phyloP scores from a whole-genome alignment of 805 yeast genomes.

The Zygotorulaspora sp. region DNA sequence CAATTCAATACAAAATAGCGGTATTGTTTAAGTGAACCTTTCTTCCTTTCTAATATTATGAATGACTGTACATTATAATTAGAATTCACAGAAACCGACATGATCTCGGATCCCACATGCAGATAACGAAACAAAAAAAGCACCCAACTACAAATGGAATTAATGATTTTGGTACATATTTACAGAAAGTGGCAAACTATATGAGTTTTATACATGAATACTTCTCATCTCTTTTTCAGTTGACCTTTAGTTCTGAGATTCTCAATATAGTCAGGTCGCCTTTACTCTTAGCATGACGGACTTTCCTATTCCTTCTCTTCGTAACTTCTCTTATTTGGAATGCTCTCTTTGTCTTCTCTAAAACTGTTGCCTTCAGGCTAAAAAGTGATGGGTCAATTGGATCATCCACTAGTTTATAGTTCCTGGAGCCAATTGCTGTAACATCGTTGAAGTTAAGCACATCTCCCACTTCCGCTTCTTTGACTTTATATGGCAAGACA shows the following conservation, averaged over 20 bases:
- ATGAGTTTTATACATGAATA: no score
- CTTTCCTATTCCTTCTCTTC: constrained; percentile 75
- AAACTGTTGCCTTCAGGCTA: constrained; percentile 66
- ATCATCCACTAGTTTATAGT: constrained; percentile 60
- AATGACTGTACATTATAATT: no score
- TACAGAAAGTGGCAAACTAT: constrained; percentile 2
- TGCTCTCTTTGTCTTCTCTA: constrained; percentile 82
- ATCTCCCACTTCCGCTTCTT: constrained; percentile 79
- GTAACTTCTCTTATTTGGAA: constrained; percentile 68
- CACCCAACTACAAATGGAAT: no score
- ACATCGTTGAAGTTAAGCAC: constrained; percentile 68
- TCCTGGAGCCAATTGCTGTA: constrained; percentile 77
- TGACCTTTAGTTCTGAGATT: constrained; percentile 64
- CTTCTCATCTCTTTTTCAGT: constrained; percentile 22
- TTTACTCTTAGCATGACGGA: constrained; percentile 59
- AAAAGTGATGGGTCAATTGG: constrained; percentile 52
- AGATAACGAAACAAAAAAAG: no score
- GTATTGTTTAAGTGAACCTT: not conserved
- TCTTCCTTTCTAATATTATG: not conserved
- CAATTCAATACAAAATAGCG: no score
- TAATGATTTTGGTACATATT: not conserved
- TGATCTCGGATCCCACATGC: no score
- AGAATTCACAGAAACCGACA: no score
- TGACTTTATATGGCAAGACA: constrained; percentile 71
- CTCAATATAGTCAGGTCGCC: constrained; percentile 74